A percentile compares a stretch with the other conserved stretches of the same genome.
Conservation (phyloP, 2,329 filamentous ascomycete species). For the Tympanopsis confertula region DNA sequence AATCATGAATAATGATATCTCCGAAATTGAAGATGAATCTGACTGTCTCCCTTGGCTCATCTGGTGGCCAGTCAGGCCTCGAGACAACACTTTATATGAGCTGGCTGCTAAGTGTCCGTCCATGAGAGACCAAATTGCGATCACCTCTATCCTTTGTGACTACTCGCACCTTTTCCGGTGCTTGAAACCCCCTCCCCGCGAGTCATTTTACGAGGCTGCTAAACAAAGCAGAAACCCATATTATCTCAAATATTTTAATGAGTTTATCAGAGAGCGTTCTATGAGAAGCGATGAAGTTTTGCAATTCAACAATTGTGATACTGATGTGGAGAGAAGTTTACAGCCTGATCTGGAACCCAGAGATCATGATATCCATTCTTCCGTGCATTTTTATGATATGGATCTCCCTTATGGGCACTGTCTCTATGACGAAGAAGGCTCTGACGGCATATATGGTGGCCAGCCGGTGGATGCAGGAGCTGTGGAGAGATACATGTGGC, state of each 20-base stretch:
- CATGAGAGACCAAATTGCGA: background rate
- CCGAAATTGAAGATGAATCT: constrained; percentile 3
- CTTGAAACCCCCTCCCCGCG: background rate
- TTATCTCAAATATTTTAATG: background rate
- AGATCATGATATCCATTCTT: too few species aligned
- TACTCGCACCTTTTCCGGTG: background rate
- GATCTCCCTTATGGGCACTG: background rate
- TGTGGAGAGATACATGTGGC: background rate
- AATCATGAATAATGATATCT: constrained; percentile 16
- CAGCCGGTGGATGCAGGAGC: background rate
- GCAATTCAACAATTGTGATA: background rate
- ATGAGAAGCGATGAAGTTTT: background rate
- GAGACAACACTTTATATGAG: background rate
- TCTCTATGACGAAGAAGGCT: background rate
- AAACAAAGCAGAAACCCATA: background rate
- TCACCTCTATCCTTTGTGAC: background rate
- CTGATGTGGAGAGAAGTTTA: background rate
- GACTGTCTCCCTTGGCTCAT: background rate
- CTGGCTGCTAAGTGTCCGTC: background rate
- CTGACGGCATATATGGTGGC: background rate
- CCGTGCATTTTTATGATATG: too few species aligned
- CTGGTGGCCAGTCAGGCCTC: background rate
- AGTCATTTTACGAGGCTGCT: background rate
- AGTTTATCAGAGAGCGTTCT: too few species aligned
- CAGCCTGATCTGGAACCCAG: background rate